Conservation (phyloP, 257 asterid species). For the Handroanthus guayacan region DNA sequence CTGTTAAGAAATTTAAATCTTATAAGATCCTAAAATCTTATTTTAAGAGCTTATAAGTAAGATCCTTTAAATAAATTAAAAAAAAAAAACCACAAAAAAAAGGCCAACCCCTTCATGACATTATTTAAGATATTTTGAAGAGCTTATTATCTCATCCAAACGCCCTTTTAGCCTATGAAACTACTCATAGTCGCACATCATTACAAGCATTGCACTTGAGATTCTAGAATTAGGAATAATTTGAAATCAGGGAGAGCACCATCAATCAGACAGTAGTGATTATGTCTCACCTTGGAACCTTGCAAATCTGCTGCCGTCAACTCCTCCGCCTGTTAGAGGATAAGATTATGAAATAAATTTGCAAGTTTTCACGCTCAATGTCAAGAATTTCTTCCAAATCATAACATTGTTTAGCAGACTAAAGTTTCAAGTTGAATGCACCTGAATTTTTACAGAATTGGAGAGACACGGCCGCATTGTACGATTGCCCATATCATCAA, state of each 20-base stretch:
- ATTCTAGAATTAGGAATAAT: slow-evolving; percentile 4
- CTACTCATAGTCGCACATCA: background rate
- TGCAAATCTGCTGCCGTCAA: slow-evolving; percentile 72
- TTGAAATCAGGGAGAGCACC: background rate
- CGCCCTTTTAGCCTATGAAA: background rate
- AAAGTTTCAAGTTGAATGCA: slow-evolving; percentile 38
- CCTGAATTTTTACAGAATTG: slow-evolving; percentile 91
- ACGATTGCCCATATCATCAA: slow-evolving; percentile 90
- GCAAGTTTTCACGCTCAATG: slow-evolving; percentile 33
- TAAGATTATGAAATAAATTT: slow-evolving; percentile 37
- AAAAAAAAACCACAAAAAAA: no score
- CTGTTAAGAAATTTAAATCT: no score
- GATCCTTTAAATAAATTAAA: no score
- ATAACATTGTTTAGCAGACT: slow-evolving; percentile 13
- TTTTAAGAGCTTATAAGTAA: no score
- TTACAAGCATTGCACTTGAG: background rate
- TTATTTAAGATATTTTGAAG: no score
- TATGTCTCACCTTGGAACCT: slow-evolving; percentile 83
- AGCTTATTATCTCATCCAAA: no score
- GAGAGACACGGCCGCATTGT: slow-evolving; percentile 98
- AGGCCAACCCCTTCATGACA: no score
- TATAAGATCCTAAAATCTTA: no score
- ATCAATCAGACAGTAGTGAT: background rate
- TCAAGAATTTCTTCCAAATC: slow-evolving; percentile 34
- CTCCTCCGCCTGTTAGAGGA: slow-evolving; percentile 77